Percentiles rank a stretch among this genome's conserved stretches.
These are phyloP conservation scores for Gracilaria caudata DNA, from an alignment of 23 red algal genomes.

Conservation along the genomic window DNA sequence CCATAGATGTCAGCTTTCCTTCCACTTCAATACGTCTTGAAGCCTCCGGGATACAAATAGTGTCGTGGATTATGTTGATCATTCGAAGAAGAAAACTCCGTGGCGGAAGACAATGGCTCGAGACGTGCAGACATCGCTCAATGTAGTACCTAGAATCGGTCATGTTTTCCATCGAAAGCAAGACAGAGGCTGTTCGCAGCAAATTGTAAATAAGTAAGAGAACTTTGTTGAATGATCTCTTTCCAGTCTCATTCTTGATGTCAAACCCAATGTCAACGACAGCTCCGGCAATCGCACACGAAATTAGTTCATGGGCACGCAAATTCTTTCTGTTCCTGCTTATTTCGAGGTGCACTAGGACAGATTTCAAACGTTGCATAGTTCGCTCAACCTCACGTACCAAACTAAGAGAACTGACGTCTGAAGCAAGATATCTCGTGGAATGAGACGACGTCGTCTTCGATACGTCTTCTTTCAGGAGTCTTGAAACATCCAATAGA, in stretches of 20 bases:
- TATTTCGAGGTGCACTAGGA: background rate
- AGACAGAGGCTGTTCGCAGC: background rate
- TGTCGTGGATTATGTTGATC: slow-evolving; percentile 1
- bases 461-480: background rate
- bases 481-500: background rate
- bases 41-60: slow-evolving; percentile 11
- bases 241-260: slow-evolving; percentile 13
- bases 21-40: background rate
- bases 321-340: background rate
- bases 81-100: background rate
- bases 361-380: slow-evolving; percentile 4
- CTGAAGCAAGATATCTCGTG: background rate
- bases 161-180: slow-evolving; percentile 40
- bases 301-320: background rate
- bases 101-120: slow-evolving; percentile 28
- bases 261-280: slow-evolving; percentile 36
- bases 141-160: slow-evolving; percentile 36
- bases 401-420: background rate
- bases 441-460: background rate
- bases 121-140: slow-evolving; percentile 24
- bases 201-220: slow-evolving; percentile 33
- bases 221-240: slow-evolving; percentile 24
- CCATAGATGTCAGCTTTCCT: background rate
- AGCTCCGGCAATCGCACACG: slow-evolving; percentile 32
- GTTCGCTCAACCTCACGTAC: background rate